Evolutionary conservation across 2,329 filamentous ascomycete genomes (phyloP).

Genomic region (Raffaelea albimanens): DNA sequence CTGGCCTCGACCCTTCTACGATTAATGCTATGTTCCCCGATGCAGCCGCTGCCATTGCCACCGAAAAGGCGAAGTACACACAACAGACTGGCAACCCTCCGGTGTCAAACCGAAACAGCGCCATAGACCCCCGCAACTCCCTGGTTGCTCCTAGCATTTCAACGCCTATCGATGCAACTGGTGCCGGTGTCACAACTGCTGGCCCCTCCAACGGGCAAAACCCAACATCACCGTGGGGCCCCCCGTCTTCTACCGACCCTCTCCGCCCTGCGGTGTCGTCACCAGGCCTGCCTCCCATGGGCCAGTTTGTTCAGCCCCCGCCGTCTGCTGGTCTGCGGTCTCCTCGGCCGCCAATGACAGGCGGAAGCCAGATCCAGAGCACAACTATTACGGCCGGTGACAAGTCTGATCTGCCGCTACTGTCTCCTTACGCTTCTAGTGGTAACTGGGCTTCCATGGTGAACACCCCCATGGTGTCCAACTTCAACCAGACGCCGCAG

Average conservation of each 20-base stretch:
- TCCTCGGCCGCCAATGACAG: constrained; percentile 60
- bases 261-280: constrained; percentile 52
- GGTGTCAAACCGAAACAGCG: constrained; percentile 87
- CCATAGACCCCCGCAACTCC: constrained; percentile 67
- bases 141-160: constrained; percentile 68
- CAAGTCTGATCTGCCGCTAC: constrained; percentile 65
- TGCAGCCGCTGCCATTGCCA: constrained; percentile 94
- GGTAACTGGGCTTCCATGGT: constrained; percentile 98
- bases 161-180: constrained; percentile 51
- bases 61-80: constrained; percentile 94
- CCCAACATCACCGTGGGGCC: constrained; percentile 74
- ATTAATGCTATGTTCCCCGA: constrained; percentile 99
- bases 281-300: constrained; percentile 75
- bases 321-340: constrained; percentile 70
- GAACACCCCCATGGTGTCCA: constrained; percentile 90
- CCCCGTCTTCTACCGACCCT: constrained; percentile 51
- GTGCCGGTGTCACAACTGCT: constrained; percentile 52
- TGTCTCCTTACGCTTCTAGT: constrained; percentile 76
- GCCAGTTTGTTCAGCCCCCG: constrained; percentile 82
- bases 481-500: constrained; percentile 57
- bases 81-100: constrained; percentile 88
- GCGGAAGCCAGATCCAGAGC: constrained; percentile 66
- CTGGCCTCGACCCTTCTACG: constrained; percentile 82
- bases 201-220: constrained; percentile 52
- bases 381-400: constrained; percentile 72